A percentile compares a stretch with the other conserved stretches of the same genome.
phyloP scores from a whole-genome alignment of 805 yeast genomes.

The Teunomyces funiuensis region DNA sequence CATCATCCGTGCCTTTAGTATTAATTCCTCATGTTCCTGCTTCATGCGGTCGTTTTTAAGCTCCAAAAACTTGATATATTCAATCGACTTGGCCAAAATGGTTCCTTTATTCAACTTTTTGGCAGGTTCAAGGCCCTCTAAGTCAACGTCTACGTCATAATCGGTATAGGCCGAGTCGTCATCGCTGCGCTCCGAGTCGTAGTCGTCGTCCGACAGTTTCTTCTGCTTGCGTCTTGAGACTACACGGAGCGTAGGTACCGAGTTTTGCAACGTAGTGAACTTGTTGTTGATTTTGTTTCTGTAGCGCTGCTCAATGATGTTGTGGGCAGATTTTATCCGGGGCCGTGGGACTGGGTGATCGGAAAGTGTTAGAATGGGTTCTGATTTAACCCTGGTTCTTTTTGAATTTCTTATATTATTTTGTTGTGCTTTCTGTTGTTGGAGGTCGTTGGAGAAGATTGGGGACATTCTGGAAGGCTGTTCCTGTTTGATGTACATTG shows the following conservation, averaged over 20 bases:
- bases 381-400: constrained; percentile 10
- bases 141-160: constrained; percentile 28
- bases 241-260: constrained; percentile 40
- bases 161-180: constrained; percentile 3
- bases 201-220: constrained; percentile 12
- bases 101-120: constrained; percentile 75
- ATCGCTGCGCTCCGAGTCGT: constrained; percentile 14
- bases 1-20: constrained; percentile 34
- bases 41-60: constrained; percentile 50
- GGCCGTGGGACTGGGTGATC: constrained; percentile 11
- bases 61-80: constrained; percentile 74
- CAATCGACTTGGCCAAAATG: constrained; percentile 74
- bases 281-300: constrained; percentile 44
- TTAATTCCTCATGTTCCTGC: constrained; percentile 53
- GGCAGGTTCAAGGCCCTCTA: constrained; percentile 78
- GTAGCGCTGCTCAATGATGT: constrained; percentile 44
- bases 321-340: constrained; percentile 36
- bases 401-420: constrained; percentile 7
- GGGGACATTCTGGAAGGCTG: neutral
- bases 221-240: constrained; percentile 24
- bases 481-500: constrained; percentile 19
- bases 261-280: constrained; percentile 36
- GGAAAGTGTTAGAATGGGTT: neutral
- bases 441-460: too few species aligned
- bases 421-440: constrained; percentile 2